These are phyloP conservation scores for Simplicillium sp. DNA, from an alignment of 2,329 filamentous ascomycete species.

Conservation along the genomic window DNA sequence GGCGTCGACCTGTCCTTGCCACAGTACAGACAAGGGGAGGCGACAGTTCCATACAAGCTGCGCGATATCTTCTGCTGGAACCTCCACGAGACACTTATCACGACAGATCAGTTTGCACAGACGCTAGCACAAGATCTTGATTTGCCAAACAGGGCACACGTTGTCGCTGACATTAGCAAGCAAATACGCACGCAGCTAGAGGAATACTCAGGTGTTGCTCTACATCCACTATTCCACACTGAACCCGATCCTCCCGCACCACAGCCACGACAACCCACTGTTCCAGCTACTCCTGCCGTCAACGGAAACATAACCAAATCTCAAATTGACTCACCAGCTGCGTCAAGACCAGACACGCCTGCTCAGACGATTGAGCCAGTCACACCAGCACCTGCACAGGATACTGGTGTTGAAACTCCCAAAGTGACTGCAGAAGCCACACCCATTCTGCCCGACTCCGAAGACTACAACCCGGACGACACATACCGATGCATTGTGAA, in stretches of 20 bases:
- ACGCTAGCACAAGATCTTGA: conserved; percentile 87
- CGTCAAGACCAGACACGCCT: conserved; percentile 48
- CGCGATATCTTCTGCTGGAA: conserved; percentile 99
- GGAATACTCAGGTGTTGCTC: conserved; percentile 88
- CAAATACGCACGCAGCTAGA: conserved; percentile 93
- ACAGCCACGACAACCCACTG: conserved; percentile 7
- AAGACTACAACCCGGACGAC: conserved; percentile 81
- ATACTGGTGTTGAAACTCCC: conserved; percentile 19
- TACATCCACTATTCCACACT: conserved; percentile 84
- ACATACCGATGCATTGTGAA: conserved; percentile 89
- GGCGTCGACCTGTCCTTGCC: conserved; percentile 63
- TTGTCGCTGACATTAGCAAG: conserved; percentile 76
- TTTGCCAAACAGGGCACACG: conserved; percentile 61
- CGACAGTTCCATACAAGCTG: conserved; percentile 75
- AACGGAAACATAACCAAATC: conserved; percentile 12
- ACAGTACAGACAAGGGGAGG: conserved; percentile 70
- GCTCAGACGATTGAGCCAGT: conserved; percentile 43
- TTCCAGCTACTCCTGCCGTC: conserved; percentile 4
- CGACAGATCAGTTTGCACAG: conserved; percentile 92
- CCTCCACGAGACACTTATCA: conserved; percentile 85
- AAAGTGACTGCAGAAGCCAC: conserved; percentile 63
- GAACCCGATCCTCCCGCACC: conserved; percentile 22
- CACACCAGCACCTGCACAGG: conserved; percentile 34
- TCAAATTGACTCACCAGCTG: conserved; percentile 20
- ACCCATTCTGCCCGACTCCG: conserved; percentile 49